Conservation (phyloP, 73 alveolate genomes). For the Effrenium voratum region DNA sequence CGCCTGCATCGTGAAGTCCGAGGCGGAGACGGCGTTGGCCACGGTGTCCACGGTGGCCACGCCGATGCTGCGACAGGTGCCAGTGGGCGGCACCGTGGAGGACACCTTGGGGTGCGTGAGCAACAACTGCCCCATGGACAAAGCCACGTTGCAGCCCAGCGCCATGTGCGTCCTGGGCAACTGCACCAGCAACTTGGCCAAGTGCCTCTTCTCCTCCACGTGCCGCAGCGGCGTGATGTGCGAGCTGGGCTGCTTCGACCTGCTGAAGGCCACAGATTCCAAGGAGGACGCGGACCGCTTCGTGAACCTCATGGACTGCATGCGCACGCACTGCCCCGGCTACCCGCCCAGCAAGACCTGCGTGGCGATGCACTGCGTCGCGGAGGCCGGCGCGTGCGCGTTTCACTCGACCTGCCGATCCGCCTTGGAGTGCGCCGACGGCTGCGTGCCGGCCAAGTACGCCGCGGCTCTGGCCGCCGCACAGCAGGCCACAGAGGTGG, state of each 20-base stretch:
- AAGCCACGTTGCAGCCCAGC: neutral
- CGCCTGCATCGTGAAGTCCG: slow-evolving; percentile 31
- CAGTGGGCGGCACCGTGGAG: slow-evolving; percentile 65
- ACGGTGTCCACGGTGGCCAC: too few species aligned
- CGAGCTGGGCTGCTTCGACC: slow-evolving; percentile 56
- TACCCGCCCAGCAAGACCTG: slow-evolving; percentile 78
- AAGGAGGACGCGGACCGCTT: slow-evolving; percentile 22
- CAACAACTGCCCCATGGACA: slow-evolving; percentile 61
- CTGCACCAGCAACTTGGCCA: slow-evolving; percentile 60
- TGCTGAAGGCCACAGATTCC: slow-evolving; percentile 3
- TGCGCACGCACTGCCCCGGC: slow-evolving; percentile 79
- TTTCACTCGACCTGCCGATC: slow-evolving; percentile 41
- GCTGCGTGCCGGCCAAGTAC: slow-evolving; percentile 61
- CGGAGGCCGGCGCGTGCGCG: slow-evolving; percentile 60
- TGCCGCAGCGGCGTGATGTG: slow-evolving; percentile 84
- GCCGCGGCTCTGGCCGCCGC: slow-evolving; percentile 5
- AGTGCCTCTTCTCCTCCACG: slow-evolving; percentile 58
- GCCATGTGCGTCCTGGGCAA: slow-evolving; percentile 60
- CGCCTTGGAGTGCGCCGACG: slow-evolving; percentile 61
- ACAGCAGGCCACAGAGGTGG: neutral
- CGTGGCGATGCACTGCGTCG: slow-evolving; percentile 34
- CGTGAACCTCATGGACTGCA: slow-evolving; percentile 45
- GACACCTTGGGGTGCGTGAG: slow-evolving; percentile 52
- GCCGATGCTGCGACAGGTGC: neutral
- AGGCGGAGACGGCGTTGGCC: too few species aligned